Conservation (phyloP, 176 grass and related monocot genomes). For the Triticum aestivum region IWGSC_CS_RefSeq_v2.1 NC_057796.1:108490709-108491208, state of each 20-base stretch:
- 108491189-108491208: neutral
- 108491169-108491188: slow-evolving; percentile 3
- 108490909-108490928: neutral
- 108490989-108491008: slow-evolving; percentile 55
- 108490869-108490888: slow-evolving; percentile 71
- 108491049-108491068: slow-evolving; percentile 89
- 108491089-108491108: neutral
- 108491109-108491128: neutral
- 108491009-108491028: slow-evolving; percentile 80
- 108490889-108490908: slow-evolving; percentile 48
- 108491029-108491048: slow-evolving; percentile 57
- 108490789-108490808: slow-evolving; percentile 64
- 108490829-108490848: slow-evolving; percentile 55
- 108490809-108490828: slow-evolving; percentile 61
- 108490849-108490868: slow-evolving; percentile 53
- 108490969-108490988: slow-evolving; percentile 46
- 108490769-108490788: neutral
- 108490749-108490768: neutral
- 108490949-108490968: neutral
- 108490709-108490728: too few species aligned
- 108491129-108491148: neutral
- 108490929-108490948: neutral
- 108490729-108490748: neutral
- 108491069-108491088: slow-evolving; percentile 38
- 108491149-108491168: neutral